Percentiles rank a stretch among this genome's conserved stretches.
phyloP scores from a whole-genome alignment of 2,329 filamentous ascomycete species.

The Ophiocordyceps unilateralis region DNA sequence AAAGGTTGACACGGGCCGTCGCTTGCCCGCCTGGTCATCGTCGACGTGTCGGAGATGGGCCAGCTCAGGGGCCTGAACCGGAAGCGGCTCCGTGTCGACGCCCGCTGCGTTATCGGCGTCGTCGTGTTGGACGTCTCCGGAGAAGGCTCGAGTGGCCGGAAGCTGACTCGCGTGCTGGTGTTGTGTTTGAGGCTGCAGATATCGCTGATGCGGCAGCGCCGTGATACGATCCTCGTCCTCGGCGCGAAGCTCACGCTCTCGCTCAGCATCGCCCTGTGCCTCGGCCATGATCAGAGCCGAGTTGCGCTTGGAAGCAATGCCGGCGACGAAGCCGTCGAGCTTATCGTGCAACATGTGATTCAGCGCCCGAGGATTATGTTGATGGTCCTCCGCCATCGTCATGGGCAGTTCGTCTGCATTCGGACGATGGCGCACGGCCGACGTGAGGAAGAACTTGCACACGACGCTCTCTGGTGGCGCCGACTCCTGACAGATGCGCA shows the following conservation, averaged over 20 bases:
- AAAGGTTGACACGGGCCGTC: slow-evolving; percentile 37
- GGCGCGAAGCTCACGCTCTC: slow-evolving; percentile 59
- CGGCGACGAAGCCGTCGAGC: slow-evolving; percentile 73
- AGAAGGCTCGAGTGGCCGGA: slow-evolving; percentile 1
- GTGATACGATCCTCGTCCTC: slow-evolving; percentile 78
- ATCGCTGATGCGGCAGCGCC: slow-evolving; percentile 54
- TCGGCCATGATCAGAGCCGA: slow-evolving; percentile 70
- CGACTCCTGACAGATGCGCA: slow-evolving; percentile 77
- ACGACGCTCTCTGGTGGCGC: slow-evolving; percentile 78
- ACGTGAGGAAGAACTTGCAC: slow-evolving; percentile 89
- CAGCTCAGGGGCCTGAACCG: slow-evolving; percentile 31
- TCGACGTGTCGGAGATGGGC: slow-evolving; percentile 36
- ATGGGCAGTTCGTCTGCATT: slow-evolving; percentile 28
- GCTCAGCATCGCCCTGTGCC: slow-evolving; percentile 60
- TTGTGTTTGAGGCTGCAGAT: slow-evolving; percentile 44
- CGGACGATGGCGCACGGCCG: slow-evolving; percentile 28
- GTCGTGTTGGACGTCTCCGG: too few relatives aligned
- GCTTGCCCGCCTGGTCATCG: slow-evolving; percentile 9
- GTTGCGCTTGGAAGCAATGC: slow-evolving; percentile 72
- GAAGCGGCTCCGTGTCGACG: too few relatives aligned
- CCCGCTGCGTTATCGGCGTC: too few relatives aligned
- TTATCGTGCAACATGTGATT: slow-evolving; percentile 70
- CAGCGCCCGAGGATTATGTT: slow-evolving; percentile 36
- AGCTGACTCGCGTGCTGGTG: slow-evolving; percentile 17
- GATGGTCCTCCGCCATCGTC: slow-evolving; percentile 10